Base-by-base conservation (phyloP, 495 filamentous ascomycete genomes). In the Xylaria nigripes region DNA sequence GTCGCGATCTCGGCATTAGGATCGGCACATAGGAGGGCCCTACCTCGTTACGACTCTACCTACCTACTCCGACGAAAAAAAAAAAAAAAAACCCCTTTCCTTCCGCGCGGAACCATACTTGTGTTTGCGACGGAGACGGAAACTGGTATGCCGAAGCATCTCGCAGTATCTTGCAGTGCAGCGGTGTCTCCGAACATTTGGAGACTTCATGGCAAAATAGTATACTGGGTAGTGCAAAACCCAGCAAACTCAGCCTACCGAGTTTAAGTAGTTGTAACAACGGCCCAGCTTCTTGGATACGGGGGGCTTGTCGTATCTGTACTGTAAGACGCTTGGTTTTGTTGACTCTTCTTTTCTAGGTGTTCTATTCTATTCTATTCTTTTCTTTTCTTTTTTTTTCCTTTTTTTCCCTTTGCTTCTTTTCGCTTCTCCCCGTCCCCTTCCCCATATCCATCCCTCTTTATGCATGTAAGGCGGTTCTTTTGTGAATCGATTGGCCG, bases 111-210 rank as follows among this genome's bases (percentile, higher is more conserved):
- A 40, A 40, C 36, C 36, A 12, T 4, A 40, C 15, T 19, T 40
- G 36, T n/a, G 18, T 40, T 40, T 18, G 36, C 36, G 36, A 40
- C 36, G 12, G n/a, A n/a, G n/a, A n/a, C n/a, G n/a, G 27, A 29
- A 29, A 29, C 9, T 4, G 27, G 9, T 29, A 9, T 29, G 9
- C 4, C 9, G 42, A 19, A 45, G 22, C 42, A 46, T 29, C 44
- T 23, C 32, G 23, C 41, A 25, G 8, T 3, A 4, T 9, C 13
- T 45, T 42, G 29, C 32, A 36, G 12, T 54, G 51, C 44, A 48
- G 44, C 51, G 51, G 51, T n/a, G 19, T 48, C 51, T 38, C 51
- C 51, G 51, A 54, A 41, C 24, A 32, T 6, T 29, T 21, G 46
- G 47, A 24, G 27, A 43, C 30, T 44, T 30, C 27, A 10, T 30